Evolutionary conservation across 2,329 filamentous ascomycete species (phyloP).

Genomic region (Davidsoniella virescens): DNA sequence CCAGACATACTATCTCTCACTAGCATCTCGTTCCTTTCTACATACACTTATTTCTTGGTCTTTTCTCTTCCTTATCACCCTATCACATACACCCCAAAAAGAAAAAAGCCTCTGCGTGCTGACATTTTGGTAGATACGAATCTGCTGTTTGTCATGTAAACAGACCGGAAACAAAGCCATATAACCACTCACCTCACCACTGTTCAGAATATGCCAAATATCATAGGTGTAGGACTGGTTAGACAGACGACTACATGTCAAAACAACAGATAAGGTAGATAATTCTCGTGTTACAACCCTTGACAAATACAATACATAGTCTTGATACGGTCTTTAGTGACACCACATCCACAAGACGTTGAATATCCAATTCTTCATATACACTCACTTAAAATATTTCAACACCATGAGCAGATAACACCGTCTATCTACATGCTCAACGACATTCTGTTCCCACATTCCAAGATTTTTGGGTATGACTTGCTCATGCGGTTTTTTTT

Average conservation of each 20-base stretch:
- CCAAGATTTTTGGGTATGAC: no score
- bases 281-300: no score
- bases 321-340: no score
- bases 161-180: constrained; percentile 1
- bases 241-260: no score
- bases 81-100: not conserved
- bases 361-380: no score
- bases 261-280: no score
- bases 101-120: constrained; percentile 10
- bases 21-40: not conserved
- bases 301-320: no score
- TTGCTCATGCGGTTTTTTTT: not conserved
- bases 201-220: not conserved
- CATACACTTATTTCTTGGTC: not conserved
- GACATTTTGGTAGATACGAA: constrained; percentile 35
- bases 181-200: not conserved
- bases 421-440: no score
- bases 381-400: no score
- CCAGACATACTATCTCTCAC: not conserved
- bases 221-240: not conserved
- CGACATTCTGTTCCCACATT: no score
- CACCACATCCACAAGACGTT: no score
- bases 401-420: no score
- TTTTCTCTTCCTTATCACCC: not conserved
- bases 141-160: constrained; percentile 45